These are phyloP conservation scores for Alternaria sp. DNA, from an alignment of 2,329 filamentous ascomycete species.

Conservation along the genomic window DNA sequence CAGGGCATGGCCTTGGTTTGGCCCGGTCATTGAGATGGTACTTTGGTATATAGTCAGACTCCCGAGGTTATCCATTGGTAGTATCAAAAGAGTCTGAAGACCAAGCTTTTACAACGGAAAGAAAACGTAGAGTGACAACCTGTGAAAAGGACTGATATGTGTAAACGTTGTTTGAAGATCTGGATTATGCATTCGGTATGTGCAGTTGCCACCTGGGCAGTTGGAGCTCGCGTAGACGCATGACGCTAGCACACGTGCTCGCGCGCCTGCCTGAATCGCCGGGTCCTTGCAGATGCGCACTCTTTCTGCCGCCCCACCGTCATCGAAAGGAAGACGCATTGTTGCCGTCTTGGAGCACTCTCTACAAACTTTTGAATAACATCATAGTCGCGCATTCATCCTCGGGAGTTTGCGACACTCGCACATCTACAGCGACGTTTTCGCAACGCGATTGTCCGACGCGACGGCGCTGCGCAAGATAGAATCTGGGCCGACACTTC, in stretches of 20 bases:
- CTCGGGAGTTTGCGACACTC: neutral
- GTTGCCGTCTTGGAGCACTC: neutral
- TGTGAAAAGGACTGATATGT: too few species aligned
- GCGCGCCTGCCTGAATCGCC: constrained; percentile 9
- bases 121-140: too few species aligned
- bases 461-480: constrained; percentile 5
- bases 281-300: constrained; percentile 1
- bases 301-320: constrained; percentile 12
- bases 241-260: constrained; percentile 13
- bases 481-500: neutral
- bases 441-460: constrained; percentile 4
- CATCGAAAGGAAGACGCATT: neutral
- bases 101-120: too few species aligned
- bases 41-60: too few species aligned
- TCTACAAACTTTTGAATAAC: neutral
- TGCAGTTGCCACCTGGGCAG: too few species aligned
- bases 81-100: too few species aligned
- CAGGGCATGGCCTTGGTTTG: too few species aligned
- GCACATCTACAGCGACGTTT: neutral
- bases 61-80: too few species aligned
- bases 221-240: neutral
- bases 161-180: too few species aligned
- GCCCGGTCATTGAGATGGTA: too few species aligned
- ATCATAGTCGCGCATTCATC: neutral
- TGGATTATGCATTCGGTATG: too few species aligned